These are phyloP conservation scores for Alternaria sp. DNA, from an alignment of 2,329 filamentous ascomycete species.

Conservation along the genomic window DNA sequence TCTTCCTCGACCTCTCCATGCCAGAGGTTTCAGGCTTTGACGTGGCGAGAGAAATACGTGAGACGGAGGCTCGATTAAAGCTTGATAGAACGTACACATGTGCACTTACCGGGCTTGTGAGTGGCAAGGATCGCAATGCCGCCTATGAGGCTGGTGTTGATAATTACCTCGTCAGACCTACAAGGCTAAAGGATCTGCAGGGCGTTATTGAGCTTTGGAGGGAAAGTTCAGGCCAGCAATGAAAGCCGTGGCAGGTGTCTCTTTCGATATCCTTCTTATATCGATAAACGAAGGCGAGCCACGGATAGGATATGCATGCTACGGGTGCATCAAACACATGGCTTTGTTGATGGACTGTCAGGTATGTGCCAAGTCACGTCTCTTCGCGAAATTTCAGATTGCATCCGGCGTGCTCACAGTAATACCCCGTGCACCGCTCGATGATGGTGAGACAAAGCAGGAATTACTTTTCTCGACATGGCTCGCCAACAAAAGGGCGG, in stretches of 20 bases:
- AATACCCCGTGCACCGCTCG: neutral
- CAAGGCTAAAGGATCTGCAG: conserved; percentile 11
- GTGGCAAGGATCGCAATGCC: conserved; percentile 16
- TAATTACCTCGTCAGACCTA: conserved; percentile 15
- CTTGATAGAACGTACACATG: conserved; percentile 14
- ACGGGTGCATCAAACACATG: neutral
- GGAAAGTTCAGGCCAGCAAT: conserved; percentile 1
- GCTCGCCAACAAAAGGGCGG: neutral
- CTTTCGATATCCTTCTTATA: neutral
- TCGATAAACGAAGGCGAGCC: neutral
- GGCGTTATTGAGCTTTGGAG: conserved; percentile 10
- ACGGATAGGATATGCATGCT: neutral
- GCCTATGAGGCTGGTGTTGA: conserved; percentile 18
- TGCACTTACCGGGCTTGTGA: conserved; percentile 17
- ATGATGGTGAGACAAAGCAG: neutral
- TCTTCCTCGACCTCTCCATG: conserved; percentile 19
- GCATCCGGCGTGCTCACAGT: neutral
- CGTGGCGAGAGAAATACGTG: conserved; percentile 17
- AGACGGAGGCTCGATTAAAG: conserved; percentile 8
- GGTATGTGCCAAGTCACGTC: neutral
- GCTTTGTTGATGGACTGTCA: neutral
- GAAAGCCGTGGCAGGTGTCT: neutral
- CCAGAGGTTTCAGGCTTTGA: conserved; percentile 16
- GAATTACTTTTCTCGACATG: neutral
- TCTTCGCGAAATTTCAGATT: neutral